These are phyloP conservation scores for Cladorrhinum samala DNA, from an alignment of 495 filamentous ascomycete genomes.

Conservation along the genomic window DNA sequence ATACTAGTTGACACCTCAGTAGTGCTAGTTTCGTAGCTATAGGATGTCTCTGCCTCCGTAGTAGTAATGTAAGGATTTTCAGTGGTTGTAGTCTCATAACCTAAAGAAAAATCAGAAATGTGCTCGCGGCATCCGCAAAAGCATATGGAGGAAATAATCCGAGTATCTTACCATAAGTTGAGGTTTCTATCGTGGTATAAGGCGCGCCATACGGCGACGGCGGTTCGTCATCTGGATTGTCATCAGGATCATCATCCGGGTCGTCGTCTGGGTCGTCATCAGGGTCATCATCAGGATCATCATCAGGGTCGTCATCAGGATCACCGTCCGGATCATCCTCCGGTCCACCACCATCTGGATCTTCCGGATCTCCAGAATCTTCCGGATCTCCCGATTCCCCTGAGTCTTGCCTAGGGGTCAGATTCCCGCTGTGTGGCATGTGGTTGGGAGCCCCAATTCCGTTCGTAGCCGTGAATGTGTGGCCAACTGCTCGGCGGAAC, in stretches of 20 bases:
- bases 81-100: neutral
- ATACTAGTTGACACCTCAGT: neutral
- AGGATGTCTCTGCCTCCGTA: neutral
- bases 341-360: neutral
- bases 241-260: neutral
- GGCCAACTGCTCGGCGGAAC: constrained; percentile 19
- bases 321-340: neutral
- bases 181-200: no score
- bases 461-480: neutral
- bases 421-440: neutral
- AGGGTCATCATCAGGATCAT: neutral
- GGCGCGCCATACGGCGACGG: no score
- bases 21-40: neutral
- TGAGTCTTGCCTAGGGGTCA: constrained; percentile 12
- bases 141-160: neutral
- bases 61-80: neutral
- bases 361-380: constrained; percentile 1
- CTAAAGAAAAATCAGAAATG: no score
- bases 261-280: neutral
- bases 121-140: neutral
- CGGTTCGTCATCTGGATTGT: neutral
- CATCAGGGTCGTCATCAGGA: neutral
- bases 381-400: no score
- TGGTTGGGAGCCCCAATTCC: constrained; percentile 4
- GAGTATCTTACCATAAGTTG: neutral